A percentile compares a stretch with the other conserved stretches of the same genome.
phyloP scores from a whole-genome alignment of 1,284 basidiomycete genomes.

The Ustilago tritici region DNA sequence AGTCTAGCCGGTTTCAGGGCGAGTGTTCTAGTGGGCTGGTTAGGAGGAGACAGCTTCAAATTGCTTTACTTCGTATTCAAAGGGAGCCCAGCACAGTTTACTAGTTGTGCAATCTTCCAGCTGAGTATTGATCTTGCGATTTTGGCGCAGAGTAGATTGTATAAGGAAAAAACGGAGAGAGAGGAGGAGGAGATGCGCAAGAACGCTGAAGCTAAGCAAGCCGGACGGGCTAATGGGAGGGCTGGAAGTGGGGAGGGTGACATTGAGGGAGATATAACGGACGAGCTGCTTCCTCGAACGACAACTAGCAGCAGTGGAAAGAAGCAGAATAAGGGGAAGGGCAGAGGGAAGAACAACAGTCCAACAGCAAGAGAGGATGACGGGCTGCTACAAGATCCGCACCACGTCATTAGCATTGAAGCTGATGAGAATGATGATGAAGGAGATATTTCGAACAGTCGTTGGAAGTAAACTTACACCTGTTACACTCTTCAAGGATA shows the following conservation, averaged over 20 bases:
- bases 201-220: slow-evolving; percentile 6
- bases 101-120: slow-evolving; percentile 58
- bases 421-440: slow-evolving; percentile 53
- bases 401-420: slow-evolving; percentile 45
- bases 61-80: slow-evolving; percentile 49
- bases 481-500: too few species aligned
- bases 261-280: slow-evolving; percentile 19
- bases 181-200: slow-evolving; percentile 49
- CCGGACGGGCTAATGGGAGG: neutral
- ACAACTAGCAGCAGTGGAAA: neutral
- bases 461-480: slow-evolving; percentile 7
- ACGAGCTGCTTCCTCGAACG: neutral
- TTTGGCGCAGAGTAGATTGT: slow-evolving; percentile 64
- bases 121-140: slow-evolving; percentile 69
- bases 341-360: neutral
- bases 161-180: slow-evolving; percentile 59
- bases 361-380: slow-evolving; percentile 10
- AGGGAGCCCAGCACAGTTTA: slow-evolving; percentile 53
- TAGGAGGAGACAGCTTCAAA: slow-evolving; percentile 71
- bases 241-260: neutral
- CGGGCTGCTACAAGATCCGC: slow-evolving; percentile 20
- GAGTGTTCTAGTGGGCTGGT: slow-evolving; percentile 77
- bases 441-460: slow-evolving; percentile 28
- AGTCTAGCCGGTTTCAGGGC: slow-evolving; percentile 85
- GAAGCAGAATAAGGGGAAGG: slow-evolving; percentile 5